Evolutionary conservation across 2,329 filamentous ascomycete species (phyloP).

Genomic region (Pestalotiopsis sp.): DNA sequence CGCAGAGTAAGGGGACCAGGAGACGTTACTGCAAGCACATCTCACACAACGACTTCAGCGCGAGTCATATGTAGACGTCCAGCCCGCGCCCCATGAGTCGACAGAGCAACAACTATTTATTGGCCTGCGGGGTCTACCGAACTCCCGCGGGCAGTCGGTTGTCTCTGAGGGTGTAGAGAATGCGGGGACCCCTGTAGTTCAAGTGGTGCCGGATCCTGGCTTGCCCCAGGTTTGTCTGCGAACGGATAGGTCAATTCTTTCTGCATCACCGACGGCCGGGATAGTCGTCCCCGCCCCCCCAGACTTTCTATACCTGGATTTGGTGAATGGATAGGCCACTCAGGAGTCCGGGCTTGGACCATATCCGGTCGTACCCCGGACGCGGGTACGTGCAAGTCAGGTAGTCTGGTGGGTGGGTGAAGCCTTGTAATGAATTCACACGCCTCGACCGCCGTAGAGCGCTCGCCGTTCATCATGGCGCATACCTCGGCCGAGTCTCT

Average conservation of each 20-base stretch:
- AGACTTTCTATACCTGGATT: not conserved
- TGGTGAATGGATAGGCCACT: not conserved
- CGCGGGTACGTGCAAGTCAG: not conserved
- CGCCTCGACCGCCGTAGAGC: not conserved
- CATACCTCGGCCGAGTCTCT: not conserved
- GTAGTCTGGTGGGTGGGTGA: not conserved
- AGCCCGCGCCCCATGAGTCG: not conserved
- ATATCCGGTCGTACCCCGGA: not conserved
- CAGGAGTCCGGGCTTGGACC: not conserved
- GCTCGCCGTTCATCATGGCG: not conserved
- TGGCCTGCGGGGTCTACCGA: not conserved
- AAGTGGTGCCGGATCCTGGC: not conserved
- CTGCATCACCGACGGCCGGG: too few relatives aligned
- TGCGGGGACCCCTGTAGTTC: not conserved
- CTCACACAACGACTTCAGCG: not conserved
- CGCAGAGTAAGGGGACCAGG: not conserved
- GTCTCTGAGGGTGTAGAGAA: not conserved
- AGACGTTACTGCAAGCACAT: not conserved
- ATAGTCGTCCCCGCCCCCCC: not conserved
- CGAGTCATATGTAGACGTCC: not conserved
- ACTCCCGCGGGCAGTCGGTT: not conserved
- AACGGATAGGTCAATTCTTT: not conserved
- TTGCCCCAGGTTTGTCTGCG: not conserved
- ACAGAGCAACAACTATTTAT: not conserved
- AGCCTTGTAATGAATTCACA: not conserved